Conservation (phyloP, 2,329 filamentous ascomycete species). For the Fusarium vanettenii region DNA sequence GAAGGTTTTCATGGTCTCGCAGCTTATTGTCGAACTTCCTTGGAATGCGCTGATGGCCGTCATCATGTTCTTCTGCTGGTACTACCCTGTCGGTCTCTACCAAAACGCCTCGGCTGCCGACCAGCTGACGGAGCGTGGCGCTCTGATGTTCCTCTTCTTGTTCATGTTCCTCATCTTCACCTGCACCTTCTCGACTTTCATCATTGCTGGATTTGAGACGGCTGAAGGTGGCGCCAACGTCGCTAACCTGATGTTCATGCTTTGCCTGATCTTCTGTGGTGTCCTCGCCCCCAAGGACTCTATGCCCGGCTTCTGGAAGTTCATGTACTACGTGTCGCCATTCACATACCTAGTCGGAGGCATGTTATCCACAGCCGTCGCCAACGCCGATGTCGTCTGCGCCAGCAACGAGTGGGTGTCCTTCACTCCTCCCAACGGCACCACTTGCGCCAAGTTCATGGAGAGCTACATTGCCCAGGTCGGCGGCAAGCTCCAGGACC, state of each 20-base stretch:
- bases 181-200: constrained; percentile 82
- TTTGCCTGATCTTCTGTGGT: constrained; percentile 60
- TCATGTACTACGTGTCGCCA: constrained; percentile 77
- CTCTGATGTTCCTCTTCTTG: constrained; percentile 82
- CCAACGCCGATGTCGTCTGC: constrained; percentile 74
- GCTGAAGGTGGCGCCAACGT: constrained; percentile 76
- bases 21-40: constrained; percentile 86
- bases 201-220: constrained; percentile 75
- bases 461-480: constrained; percentile 56
- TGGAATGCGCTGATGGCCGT: constrained; percentile 83
- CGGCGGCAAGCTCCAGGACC: constrained; percentile 67
- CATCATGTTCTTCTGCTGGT: constrained; percentile 85
- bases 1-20: constrained; percentile 86
- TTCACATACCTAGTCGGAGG: constrained; percentile 85
- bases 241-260: constrained; percentile 73
- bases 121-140: constrained; percentile 75
- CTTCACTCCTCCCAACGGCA: constrained; percentile 68
- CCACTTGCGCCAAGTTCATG: constrained; percentile 73
- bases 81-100: constrained; percentile 86
- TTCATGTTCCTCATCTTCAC: constrained; percentile 82
- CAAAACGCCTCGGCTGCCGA: constrained; percentile 72
- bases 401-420: constrained; percentile 75
- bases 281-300: constrained; percentile 54
- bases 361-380: constrained; percentile 77
- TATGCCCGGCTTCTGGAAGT: constrained; percentile 63